Evolutionary conservation across 305 asterid genomes (phyloP).

Genomic region (Coffea humblotiana): DNA sequence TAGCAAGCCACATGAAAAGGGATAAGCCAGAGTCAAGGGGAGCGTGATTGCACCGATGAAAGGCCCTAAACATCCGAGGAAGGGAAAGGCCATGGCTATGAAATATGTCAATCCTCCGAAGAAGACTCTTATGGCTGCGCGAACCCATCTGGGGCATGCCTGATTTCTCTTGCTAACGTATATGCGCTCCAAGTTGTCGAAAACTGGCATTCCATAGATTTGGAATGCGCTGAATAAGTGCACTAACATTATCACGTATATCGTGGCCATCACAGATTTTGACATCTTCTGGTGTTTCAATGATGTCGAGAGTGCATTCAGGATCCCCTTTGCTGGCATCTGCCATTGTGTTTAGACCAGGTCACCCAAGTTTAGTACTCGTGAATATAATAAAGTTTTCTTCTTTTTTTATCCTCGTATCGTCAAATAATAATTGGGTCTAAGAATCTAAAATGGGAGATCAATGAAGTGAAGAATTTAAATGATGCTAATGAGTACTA

Average conservation of each 20-base stretch:
- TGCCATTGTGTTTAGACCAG: constrained; percentile 13
- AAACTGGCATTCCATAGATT: constrained; percentile 56
- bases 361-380: no score
- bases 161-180: constrained; percentile 40
- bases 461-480: no score
- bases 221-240: constrained; percentile 58
- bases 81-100: constrained; percentile 55
- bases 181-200: constrained; percentile 56
- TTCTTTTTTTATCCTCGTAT: no score
- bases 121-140: constrained; percentile 37
- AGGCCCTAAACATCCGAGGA: constrained; percentile 51
- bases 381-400: no score
- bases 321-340: constrained; percentile 36
- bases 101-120: constrained; percentile 59
- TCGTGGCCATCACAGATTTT: constrained; percentile 34
- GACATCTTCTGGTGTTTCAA: constrained; percentile 31
- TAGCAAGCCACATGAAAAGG: constrained; percentile 68
- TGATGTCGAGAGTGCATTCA: constrained; percentile 26
- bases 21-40: constrained; percentile 56
- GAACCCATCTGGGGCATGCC: constrained; percentile 54
- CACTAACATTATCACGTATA: constrained; percentile 34
- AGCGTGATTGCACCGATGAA: constrained; percentile 51
- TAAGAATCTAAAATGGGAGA: no score
- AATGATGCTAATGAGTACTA: no score
- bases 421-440: no score